Conservation (phyloP, 495 filamentous ascomycete genomes). For the Xylaria sp. region DNA sequence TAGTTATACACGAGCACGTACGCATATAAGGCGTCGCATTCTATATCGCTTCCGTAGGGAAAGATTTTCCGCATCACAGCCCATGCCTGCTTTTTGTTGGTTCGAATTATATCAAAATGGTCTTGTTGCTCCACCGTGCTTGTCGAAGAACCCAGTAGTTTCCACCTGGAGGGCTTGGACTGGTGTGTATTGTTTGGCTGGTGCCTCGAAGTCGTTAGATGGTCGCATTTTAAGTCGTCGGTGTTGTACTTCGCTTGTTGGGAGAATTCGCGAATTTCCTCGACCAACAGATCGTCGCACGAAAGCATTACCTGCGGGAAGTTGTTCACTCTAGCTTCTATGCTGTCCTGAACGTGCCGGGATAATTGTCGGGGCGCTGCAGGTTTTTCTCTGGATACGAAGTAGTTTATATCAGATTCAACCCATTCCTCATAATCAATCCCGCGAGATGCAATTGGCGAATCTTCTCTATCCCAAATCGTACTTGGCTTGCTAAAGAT, state of each 20-base stretch:
- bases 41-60: slow-evolving; percentile 58
- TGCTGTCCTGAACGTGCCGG: slow-evolving; percentile 36
- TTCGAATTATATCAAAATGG: background rate
- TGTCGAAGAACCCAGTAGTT: slow-evolving; percentile 30
- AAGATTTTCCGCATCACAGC: slow-evolving; percentile 65
- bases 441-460: slow-evolving; percentile 32
- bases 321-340: slow-evolving; percentile 35
- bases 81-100: slow-evolving; percentile 42
- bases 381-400: slow-evolving; percentile 13
- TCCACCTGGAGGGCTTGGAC: slow-evolving; percentile 36
- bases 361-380: slow-evolving; percentile 15
- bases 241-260: slow-evolving; percentile 46
- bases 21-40: slow-evolving; percentile 69
- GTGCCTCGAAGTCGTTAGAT: slow-evolving; percentile 20
- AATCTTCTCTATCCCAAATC: background rate
- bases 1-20: slow-evolving; percentile 70
- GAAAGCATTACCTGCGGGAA: slow-evolving; percentile 54
- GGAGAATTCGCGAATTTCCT: slow-evolving; percentile 55
- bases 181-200: slow-evolving; percentile 29
- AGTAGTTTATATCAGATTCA: slow-evolving; percentile 23
- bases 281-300: slow-evolving; percentile 52
- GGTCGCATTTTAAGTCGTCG: slow-evolving; percentile 29
- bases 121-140: slow-evolving; percentile 25
- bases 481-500: slow-evolving; percentile 17
- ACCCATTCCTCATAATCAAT: slow-evolving; percentile 42